Conservation (phyloP, 2,329 filamentous ascomycete genomes). For the Trichoderma harzianum region DNA sequence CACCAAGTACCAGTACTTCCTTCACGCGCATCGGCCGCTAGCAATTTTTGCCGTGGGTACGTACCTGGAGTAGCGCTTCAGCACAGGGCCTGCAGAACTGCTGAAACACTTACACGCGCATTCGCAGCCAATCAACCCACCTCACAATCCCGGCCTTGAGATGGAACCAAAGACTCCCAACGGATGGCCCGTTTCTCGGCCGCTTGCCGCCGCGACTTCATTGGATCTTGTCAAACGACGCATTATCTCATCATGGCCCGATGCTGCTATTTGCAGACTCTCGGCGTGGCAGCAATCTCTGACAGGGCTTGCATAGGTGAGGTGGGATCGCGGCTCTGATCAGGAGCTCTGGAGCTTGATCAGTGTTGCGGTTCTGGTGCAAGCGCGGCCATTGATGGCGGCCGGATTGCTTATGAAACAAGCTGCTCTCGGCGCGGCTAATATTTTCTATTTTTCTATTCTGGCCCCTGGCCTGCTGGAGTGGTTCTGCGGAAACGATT, state of each 20-base stretch:
- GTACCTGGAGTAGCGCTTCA: not conserved
- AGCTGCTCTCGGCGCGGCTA: constrained; percentile 15
- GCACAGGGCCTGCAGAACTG: not conserved
- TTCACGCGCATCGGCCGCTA: not conserved
- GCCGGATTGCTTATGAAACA: constrained; percentile 12
- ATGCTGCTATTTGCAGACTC: not conserved
- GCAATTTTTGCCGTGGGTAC: not conserved
- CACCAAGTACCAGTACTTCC: not conserved
- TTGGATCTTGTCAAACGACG: not conserved
- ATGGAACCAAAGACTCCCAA: not conserved
- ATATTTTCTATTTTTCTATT: not conserved
- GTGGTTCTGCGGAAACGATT: constrained; percentile 6
- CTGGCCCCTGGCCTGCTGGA: not conserved
- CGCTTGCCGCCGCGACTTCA: constrained; percentile 7
- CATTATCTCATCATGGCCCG: not conserved
- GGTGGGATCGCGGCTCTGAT: constrained; percentile 4
- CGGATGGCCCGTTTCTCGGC: not conserved
- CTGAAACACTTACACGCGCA: constrained; percentile 17
- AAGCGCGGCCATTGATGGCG: constrained; percentile 7
- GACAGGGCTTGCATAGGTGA: not conserved
- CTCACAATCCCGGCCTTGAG: constrained; percentile 11
- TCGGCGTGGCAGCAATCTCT: not conserved
- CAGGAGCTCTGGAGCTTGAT: constrained; percentile 4
- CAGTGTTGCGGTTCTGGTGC: not conserved
- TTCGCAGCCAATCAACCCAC: constrained; percentile 15